Evolutionary conservation across 768 basidiomycete genomes (phyloP).

Genomic region (Solioccasus polychromus): DNA sequence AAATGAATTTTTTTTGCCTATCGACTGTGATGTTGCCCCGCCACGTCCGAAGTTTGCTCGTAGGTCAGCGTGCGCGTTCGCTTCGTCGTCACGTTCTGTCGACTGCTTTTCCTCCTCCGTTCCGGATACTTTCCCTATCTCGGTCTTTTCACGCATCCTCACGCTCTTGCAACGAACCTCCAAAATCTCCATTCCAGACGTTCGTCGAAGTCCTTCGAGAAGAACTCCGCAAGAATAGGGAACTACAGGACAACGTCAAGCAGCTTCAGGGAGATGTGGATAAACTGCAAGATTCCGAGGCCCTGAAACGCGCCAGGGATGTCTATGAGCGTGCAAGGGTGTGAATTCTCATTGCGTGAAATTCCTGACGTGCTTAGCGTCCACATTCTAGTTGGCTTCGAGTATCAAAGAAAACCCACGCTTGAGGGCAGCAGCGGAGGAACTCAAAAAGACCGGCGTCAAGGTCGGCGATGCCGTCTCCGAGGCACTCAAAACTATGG

Average conservation of each 20-base stretch:
- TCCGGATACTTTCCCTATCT: constrained; percentile 29
- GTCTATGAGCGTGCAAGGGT: constrained; percentile 95
- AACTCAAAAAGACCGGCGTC: constrained; percentile 83
- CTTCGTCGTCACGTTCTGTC: constrained; percentile 12
- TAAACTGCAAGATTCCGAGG: constrained; percentile 95
- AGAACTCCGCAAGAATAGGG: constrained; percentile 90
- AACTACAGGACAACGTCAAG: constrained; percentile 94
- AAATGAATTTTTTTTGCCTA: constrained; percentile 10
- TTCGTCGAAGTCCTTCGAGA: constrained; percentile 94
- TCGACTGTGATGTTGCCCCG: constrained; percentile 49
- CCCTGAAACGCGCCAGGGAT: constrained; percentile 88
- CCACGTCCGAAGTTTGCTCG: constrained; percentile 41
- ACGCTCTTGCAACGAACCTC: constrained; percentile 57
- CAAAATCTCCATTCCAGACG: constrained; percentile 92
- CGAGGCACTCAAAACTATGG: constrained; percentile 89
- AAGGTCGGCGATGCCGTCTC: constrained; percentile 93
- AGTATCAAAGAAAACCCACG: constrained; percentile 96
- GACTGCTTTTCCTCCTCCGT: constrained; percentile 18
- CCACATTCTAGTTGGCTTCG: constrained; percentile 68
- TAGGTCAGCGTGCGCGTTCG: constrained; percentile 26
- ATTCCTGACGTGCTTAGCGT: constrained; percentile 3
- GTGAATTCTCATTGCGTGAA: constrained; percentile 29
- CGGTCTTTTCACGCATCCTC: constrained; percentile 66
- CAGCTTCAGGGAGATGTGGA: constrained; percentile 97
- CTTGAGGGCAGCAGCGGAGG: constrained; percentile 88